Evolutionary conservation across 140 eudicot genomes (phyloP), one percentile per base, ranked within the genome.

Genomic region (Senecio squalidus): DNA sequence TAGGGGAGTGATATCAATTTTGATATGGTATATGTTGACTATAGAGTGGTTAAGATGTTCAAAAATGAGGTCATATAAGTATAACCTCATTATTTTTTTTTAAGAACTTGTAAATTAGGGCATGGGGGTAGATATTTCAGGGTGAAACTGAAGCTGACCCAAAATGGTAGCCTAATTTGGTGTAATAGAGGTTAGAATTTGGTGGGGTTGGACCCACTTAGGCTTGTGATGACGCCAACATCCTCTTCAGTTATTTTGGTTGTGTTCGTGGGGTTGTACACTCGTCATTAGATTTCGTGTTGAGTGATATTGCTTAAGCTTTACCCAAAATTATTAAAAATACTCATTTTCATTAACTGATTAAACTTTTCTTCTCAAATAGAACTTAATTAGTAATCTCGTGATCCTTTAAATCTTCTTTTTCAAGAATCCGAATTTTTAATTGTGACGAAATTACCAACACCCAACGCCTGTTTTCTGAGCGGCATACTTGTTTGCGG

Each of bases 21-120:
- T n/a, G n/a, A n/a, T 70, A 52, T 50, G 68, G 23, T 74, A 70
- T 49, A 24, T 71, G 80, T 73, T 74, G 79, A 74, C 77, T 49
- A 72, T 75, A 63, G 56, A 76, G 80, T 78, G 80, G 85, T 82
- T 78, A 78, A 82, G 90, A 78, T 82, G 74, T 72, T 78, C 55
- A 56, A 60, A 74, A 55, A 70, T 64, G 71, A 68, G 71, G 78
- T 64, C 74, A 39, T 63, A 23, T 44, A 27, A 26, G 9, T 13
- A 25, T 68, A 50, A 50, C 47, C 57, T 43, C 30, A 58, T 76
- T 9, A 24, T 52, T 40, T 51, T 54, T 49, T 48, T 9, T 49
- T 3, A 18, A n/a, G 5, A 6, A 29, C 56, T 20, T 62, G 4
- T 4, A 62, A 17, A 62, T 62, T 4, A n/a, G n/a, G n/a, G n/a